Conservation (phyloP, 2,329 filamentous ascomycete genomes). For the Claviceps digitariae region DNA sequence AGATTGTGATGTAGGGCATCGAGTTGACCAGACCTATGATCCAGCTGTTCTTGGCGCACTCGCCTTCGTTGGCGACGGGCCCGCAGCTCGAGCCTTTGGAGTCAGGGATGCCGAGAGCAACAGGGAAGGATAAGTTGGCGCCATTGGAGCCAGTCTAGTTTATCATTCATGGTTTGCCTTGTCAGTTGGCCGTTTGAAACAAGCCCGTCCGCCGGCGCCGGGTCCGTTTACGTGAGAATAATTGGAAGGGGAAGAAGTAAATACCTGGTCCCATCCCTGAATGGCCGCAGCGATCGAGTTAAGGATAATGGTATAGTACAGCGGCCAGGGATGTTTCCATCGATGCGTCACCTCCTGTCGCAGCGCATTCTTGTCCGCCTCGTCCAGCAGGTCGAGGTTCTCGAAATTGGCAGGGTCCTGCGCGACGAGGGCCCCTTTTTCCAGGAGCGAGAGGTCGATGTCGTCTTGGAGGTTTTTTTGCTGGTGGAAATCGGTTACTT, state of each 20-base stretch:
- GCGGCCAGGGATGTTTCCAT: constrained; percentile 36
- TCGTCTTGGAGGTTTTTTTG: constrained; percentile 32
- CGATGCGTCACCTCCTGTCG: constrained; percentile 40
- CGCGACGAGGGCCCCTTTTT: constrained; percentile 24
- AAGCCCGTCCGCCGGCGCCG: background rate
- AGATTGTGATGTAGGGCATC: constrained; percentile 28
- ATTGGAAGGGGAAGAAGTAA: background rate
- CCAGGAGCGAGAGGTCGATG: constrained; percentile 25
- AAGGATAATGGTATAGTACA: constrained; percentile 37
- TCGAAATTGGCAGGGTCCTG: constrained; percentile 22
- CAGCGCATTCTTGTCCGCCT: constrained; percentile 26
- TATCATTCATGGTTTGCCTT: too few species aligned
- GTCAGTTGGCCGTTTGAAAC: background rate
- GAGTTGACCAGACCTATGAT: constrained; percentile 48
- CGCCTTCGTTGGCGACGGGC: constrained; percentile 20
- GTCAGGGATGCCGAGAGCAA: constrained; percentile 29
- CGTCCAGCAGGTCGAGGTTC: constrained; percentile 14
- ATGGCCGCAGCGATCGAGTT: constrained; percentile 41
- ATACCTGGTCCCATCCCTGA: constrained; percentile 31
- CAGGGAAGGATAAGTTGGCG: constrained; percentile 32
- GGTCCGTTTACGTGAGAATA: too few species aligned
- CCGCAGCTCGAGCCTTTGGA: constrained; percentile 16
- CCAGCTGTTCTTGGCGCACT: constrained; percentile 37
- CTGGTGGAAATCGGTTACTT: constrained; percentile 40
- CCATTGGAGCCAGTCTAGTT: constrained; percentile 30